These are phyloP conservation scores for Beta macrorhiza DNA, from an alignment of 179 eudicot species.

Conservation along the genomic window DNA sequence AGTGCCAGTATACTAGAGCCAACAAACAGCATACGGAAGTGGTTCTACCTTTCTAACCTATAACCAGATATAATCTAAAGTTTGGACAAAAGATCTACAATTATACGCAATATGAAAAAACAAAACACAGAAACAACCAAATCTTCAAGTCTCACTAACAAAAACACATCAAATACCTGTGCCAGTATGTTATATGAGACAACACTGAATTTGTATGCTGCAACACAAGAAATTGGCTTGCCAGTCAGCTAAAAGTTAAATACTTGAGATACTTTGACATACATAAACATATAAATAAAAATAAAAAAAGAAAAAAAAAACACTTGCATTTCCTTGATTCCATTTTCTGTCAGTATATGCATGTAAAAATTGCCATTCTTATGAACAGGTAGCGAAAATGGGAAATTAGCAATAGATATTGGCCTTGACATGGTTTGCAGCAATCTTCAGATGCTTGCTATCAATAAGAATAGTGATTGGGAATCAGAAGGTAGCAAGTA, in stretches of 20 bases:
- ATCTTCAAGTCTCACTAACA: neutral
- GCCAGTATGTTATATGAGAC: slow-evolving; percentile 92
- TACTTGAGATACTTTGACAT: neutral
- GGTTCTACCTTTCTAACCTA: neutral
- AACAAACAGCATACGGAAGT: neutral
- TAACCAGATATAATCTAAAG: neutral
- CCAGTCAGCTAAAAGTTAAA: slow-evolving; percentile 12
- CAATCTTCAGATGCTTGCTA: neutral
- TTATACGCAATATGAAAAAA: neutral
- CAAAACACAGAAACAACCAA: neutral
- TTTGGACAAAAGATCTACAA: neutral
- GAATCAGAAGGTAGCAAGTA: neutral
- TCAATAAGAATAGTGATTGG: neutral
- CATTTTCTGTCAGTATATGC: neutral
- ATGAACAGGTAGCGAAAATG: neutral
- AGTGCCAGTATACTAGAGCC: neutral
- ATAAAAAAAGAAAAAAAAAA: too few relatives aligned
- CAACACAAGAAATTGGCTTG: slow-evolving; percentile 15
- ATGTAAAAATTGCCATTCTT: neutral
- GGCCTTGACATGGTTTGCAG: neutral
- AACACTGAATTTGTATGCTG: slow-evolving; percentile 76
- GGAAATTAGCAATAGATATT: neutral
- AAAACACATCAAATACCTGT: slow-evolving; percentile 51
- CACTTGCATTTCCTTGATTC: neutral
- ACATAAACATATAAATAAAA: neutral